Evolutionary conservation across 2,329 filamentous ascomycete genomes (phyloP), one percentile per base, ranked within the genome.

Genomic region (Pseudogymnoascus sp.): DNA sequence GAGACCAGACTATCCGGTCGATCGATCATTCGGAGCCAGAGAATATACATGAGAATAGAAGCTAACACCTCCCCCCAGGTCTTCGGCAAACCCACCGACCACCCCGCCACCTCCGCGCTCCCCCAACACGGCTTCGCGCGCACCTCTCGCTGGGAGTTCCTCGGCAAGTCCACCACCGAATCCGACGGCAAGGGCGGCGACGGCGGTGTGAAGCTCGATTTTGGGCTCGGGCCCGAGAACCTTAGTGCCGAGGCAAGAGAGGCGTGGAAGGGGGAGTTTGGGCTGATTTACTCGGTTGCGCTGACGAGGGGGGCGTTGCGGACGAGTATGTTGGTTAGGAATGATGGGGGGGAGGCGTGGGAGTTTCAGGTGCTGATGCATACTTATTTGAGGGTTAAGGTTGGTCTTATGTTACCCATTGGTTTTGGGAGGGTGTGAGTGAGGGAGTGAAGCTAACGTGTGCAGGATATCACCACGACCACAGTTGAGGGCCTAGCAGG

Each of bases 61-160:
- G 50, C 62, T 65, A 12, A 53, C 23, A 53, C 2, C 23, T 7
- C 1, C 5, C 61, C 60, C 37, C 64, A 92, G 91, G 86, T 93
- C 74, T 99, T 99, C 74, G 95, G 95, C 31, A 89, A 89, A 42
- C 85, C 89, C 11, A 87, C 90, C 61, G 82, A 87, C 68, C 87
- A 93, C 75, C 85, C 89, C 68, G 82, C 89, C n/a, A 95, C 91
- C 28, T 85, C 85, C 61, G 79, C 84, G 68, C 88, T 99, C 25
- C 88, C 93, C 3, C 93, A 97, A 78, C 95, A 97, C 79, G 95
- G 95, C 69, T 96, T 99, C 77, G 95, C 93, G 40, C 91, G 95
- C 70, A 93, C 85, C 72, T 90, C 88, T 53, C 84, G 84, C 66
- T 99, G 95, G 95, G 93, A 97, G 76, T 96, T 95, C 75, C 82